Conservation (phyloP, 805 yeast genomes). For the Zygotorulaspora chibaensis region DNA sequence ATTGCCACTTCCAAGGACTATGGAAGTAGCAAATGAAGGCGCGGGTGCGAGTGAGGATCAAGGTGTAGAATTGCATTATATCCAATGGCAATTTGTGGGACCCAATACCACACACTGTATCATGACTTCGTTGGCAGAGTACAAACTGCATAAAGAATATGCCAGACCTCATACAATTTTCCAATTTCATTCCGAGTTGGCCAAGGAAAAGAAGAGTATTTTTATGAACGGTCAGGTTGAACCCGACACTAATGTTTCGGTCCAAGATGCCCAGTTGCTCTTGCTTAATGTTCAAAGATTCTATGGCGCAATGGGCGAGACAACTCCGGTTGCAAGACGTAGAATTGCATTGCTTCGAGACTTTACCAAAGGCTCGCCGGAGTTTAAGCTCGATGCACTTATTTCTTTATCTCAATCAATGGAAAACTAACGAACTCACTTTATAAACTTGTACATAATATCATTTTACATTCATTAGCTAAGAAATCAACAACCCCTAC, state of each 20-base stretch:
- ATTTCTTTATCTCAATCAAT: conserved; percentile 70
- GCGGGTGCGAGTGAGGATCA: conserved; percentile 37
- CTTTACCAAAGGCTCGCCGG: conserved; percentile 64
- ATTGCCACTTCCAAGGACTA: conserved; percentile 76
- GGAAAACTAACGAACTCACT: conserved; percentile 37
- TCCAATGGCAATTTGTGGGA: conserved; percentile 91
- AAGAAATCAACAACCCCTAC: too few species aligned
- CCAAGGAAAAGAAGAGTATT: conserved; percentile 54
- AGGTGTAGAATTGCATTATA: conserved; percentile 78
- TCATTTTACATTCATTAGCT: too few species aligned
- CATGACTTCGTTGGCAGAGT: conserved; percentile 88
- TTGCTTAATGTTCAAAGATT: conserved; percentile 75
- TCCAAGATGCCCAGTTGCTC: conserved; percentile 75
- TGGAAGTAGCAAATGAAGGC: conserved; percentile 39
- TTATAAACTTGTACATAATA: conserved; percentile 5
- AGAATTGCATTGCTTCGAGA: conserved; percentile 56
- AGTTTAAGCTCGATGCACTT: conserved; percentile 64
- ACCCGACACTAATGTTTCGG: conserved; percentile 57
- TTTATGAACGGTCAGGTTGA: conserved; percentile 87
- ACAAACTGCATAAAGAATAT: conserved; percentile 81
- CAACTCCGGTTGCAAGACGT: conserved; percentile 40
- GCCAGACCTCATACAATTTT: conserved; percentile 95
- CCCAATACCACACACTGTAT: conserved; percentile 81
- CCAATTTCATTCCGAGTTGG: conserved; percentile 77
- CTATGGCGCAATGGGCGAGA: conserved; percentile 62